A percentile compares a stretch with the other conserved stretches of the same genome.
phyloP scores from a whole-genome alignment of 495 filamentous ascomycete genomes.

The Penicillium subrubescens region DNA sequence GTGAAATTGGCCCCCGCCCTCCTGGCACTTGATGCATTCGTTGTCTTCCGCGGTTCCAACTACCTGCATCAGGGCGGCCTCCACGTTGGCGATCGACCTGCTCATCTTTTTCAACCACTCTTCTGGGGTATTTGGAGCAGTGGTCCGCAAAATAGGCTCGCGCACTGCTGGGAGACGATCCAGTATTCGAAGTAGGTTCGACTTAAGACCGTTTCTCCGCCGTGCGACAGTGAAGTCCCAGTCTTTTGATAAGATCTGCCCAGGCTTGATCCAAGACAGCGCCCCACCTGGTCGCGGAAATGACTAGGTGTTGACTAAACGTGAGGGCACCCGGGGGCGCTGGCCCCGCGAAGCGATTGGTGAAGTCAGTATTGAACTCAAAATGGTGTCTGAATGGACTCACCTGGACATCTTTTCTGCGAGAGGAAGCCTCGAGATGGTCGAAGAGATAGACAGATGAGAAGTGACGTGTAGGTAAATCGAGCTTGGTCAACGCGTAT shows the following conservation, averaged over 20 bases:
- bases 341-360: no score
- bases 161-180: background rate
- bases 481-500: background rate
- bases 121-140: background rate
- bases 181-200: background rate
- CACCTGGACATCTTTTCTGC: no score
- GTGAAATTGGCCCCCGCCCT: background rate
- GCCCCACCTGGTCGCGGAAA: background rate
- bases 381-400: no score
- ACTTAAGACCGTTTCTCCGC: background rate
- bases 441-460: no score
- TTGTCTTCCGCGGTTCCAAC: background rate
- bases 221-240: background rate
- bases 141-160: background rate
- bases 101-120: background rate
- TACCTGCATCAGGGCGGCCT: background rate
- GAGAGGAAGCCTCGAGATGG: no score
- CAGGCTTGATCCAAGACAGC: background rate
- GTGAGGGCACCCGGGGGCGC: no score
- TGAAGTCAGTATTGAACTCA: no score
- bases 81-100: background rate
- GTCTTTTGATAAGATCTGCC: background rate
- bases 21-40: background rate
- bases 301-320: background rate
- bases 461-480: no score